Evolutionary conservation across 1,284 basidiomycete genomes (phyloP).

Genomic region (Malassezia slooffiae): DNA sequence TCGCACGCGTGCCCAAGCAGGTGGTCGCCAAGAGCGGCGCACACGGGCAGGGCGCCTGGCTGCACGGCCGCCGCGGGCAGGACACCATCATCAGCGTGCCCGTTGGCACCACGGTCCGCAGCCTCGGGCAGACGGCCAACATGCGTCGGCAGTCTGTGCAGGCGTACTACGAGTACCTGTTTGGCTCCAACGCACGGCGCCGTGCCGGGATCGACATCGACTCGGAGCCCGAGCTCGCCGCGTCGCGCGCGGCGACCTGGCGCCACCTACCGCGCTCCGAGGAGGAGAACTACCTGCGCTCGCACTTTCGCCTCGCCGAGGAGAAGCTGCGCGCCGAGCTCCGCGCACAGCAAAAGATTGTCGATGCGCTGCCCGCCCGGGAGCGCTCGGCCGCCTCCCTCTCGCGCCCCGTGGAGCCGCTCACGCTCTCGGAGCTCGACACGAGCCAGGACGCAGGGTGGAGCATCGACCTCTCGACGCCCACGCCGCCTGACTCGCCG

Average conservation of each 20-base stretch:
- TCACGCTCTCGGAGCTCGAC: neutral
- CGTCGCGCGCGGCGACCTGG: constrained; percentile 36
- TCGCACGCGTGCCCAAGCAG: constrained; percentile 28
- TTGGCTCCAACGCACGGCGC: constrained; percentile 8
- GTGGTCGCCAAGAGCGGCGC: constrained; percentile 30
- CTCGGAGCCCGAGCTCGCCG: constrained; percentile 18
- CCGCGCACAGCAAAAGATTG: constrained; percentile 15
- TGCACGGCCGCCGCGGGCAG: constrained; percentile 29
- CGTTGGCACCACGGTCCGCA: constrained; percentile 42
- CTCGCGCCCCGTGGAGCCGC: constrained; percentile 8
- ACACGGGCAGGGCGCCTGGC: constrained; percentile 37
- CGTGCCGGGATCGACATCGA: constrained; percentile 15
- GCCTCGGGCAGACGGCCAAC: constrained; percentile 17
- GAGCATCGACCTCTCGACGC: constrained; percentile 27
- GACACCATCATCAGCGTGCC: constrained; percentile 38
- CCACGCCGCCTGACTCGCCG: constrained; percentile 29
- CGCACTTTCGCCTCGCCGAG: constrained; percentile 32
- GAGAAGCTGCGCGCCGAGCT: constrained; percentile 30
- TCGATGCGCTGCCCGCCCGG: constrained; percentile 7
- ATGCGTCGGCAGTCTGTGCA: constrained; percentile 22
- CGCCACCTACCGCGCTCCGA: constrained; percentile 41
- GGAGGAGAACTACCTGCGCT: constrained; percentile 34
- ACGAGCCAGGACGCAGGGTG: constrained; percentile 12
- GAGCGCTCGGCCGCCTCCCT: constrained; percentile 20
- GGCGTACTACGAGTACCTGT: constrained; percentile 26